Percentiles rank a stretch among this genome's conserved stretches.
These are phyloP conservation scores for Beauveria sp. DNA, from an alignment of 2,329 filamentous ascomycete genomes.

Conservation along the genomic window DNA sequence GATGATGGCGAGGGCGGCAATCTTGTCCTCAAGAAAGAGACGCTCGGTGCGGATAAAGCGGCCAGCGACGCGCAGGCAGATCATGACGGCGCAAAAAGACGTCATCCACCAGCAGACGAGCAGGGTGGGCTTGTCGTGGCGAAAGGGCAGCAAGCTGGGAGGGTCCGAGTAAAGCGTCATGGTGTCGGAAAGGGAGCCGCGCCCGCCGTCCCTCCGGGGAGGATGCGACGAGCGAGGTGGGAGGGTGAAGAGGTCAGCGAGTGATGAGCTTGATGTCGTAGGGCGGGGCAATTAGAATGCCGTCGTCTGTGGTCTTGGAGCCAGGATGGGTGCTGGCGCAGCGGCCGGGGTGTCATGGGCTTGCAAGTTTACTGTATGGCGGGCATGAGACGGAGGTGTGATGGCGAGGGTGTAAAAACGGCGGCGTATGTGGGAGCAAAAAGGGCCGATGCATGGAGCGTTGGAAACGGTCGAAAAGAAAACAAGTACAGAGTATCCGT, in stretches of 20 bases:
- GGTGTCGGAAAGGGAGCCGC: slow-evolving; percentile 31
- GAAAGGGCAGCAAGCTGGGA: slow-evolving; percentile 38
- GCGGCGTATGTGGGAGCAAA: not conserved
- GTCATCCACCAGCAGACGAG: slow-evolving; percentile 97
- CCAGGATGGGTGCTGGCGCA: slow-evolving; percentile 2
- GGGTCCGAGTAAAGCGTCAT: slow-evolving; percentile 54
- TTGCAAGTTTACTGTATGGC: not conserved
- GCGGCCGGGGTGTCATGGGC: slow-evolving; percentile 7
- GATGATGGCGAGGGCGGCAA: slow-evolving; percentile 72
- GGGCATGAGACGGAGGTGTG: not conserved
- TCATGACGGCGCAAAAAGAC: slow-evolving; percentile 73
- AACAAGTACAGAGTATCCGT: not conserved
- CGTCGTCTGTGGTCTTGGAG: not conserved
- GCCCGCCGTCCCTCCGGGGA: slow-evolving; percentile 51
- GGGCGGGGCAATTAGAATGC: not conserved
- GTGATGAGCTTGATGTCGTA: not conserved
- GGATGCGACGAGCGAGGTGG: slow-evolving; percentile 47
- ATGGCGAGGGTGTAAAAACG: not conserved
- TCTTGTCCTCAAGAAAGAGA: slow-evolving; percentile 82
- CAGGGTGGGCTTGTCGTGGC: slow-evolving; percentile 76
- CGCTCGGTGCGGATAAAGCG: slow-evolving; percentile 80
- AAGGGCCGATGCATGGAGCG: not conserved
- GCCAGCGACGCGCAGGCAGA: slow-evolving; percentile 71
- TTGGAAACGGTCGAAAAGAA: not conserved
- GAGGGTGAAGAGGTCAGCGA: slow-evolving; percentile 12